Evolutionary conservation across 208 protist species (phyloP).

Genomic region (Wallacemonas sp.): DNA sequence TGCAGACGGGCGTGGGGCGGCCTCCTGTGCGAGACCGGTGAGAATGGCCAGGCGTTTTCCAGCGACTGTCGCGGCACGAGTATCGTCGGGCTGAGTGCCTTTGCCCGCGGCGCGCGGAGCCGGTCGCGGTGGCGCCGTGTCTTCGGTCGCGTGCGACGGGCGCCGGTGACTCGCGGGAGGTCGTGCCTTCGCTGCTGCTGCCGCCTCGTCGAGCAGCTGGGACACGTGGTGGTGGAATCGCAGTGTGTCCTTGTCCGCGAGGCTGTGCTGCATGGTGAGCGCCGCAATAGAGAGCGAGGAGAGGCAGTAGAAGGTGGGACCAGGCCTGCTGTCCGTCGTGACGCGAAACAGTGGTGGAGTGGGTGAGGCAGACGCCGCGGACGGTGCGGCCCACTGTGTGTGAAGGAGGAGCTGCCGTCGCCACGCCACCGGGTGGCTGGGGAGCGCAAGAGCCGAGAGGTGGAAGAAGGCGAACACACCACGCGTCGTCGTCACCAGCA

Average conservation of each 20-base stretch:
- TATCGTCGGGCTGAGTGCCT: too few species aligned
- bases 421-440: slow-evolving; percentile 15
- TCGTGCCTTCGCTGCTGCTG: background rate
- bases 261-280: background rate
- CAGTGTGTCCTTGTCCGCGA: background rate
- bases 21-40: too few species aligned
- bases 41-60: background rate
- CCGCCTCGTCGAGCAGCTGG: background rate
- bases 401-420: slow-evolving; percentile 16
- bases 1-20: too few species aligned
- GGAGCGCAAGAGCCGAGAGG: slow-evolving; percentile 28
- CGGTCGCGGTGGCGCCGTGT: too few species aligned
- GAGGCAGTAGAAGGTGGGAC: background rate
- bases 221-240: background rate
- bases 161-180: too few species aligned
- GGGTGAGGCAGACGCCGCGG: background rate
- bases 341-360: background rate
- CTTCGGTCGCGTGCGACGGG: too few species aligned
- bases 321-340: background rate
- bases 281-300: background rate
- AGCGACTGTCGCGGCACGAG: background rate
- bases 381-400: background rate
- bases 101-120: too few species aligned
- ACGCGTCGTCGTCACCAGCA: slow-evolving; percentile 28
- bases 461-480: slow-evolving; percentile 38